Conservation (phyloP, 2,329 filamentous ascomycete species). For the Clarireedia paspali region DNA sequence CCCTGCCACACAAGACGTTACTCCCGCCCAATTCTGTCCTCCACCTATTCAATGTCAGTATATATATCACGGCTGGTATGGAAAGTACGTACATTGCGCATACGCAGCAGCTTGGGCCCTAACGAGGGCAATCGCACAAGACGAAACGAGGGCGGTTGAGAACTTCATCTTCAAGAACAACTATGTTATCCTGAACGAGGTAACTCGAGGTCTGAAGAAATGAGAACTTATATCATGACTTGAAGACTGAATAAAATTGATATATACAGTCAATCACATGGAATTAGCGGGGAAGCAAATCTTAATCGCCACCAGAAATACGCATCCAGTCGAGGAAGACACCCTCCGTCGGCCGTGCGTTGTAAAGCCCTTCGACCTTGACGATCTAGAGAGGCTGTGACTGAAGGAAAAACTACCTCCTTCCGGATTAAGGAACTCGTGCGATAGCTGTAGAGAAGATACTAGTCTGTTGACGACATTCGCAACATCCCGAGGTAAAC, state of each 20-base stretch:
- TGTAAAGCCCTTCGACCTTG: too few relatives aligned
- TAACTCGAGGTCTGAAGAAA: not conserved
- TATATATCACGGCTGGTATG: not conserved
- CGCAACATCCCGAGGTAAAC: not conserved
- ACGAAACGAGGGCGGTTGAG: not conserved
- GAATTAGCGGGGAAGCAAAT: too few relatives aligned
- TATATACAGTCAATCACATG: not conserved
- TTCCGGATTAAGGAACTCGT: not conserved
- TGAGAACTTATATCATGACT: not conserved
- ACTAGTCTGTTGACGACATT: not conserved
- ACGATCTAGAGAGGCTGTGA: not conserved
- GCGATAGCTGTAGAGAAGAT: not conserved
- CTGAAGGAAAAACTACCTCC: not conserved
- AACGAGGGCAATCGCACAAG: not conserved
- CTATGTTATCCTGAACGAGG: not conserved
- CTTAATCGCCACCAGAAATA: not conserved
- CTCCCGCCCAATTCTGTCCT: not conserved
- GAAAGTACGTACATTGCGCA: not conserved
- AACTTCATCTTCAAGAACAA: not conserved
- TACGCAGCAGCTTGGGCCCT: slow-evolving; percentile 1
- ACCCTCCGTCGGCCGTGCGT: not conserved
- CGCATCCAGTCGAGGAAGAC: not conserved
- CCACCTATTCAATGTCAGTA: slow-evolving; percentile 1
- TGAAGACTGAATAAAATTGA: not conserved
- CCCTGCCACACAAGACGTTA: not conserved